A percentile compares a stretch with the other conserved stretches of the same genome.
These are phyloP conservation scores for Logfia minima DNA, from an alignment of 129 eudicot species.

Conservation along the genomic window DNA sequence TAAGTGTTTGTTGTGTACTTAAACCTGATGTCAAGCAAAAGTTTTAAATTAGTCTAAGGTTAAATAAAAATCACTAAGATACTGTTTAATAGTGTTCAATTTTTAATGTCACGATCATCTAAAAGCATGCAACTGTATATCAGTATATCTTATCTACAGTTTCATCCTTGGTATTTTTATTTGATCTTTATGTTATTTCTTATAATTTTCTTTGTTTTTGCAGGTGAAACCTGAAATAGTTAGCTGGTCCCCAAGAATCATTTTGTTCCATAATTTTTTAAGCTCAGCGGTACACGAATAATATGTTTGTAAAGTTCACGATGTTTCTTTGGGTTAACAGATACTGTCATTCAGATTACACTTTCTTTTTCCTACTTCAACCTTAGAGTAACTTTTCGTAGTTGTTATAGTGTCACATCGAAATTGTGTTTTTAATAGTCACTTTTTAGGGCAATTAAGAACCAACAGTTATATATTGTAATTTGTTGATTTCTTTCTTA, in stretches of 20 bases:
- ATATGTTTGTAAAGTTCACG: background rate
- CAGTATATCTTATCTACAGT: background rate
- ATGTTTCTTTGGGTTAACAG: constrained; percentile 9
- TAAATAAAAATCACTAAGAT: constrained; percentile 6
- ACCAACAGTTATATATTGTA: background rate
- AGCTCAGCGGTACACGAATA: constrained; percentile 65
- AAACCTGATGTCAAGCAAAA: constrained; percentile 9
- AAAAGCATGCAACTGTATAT: constrained; percentile 4
- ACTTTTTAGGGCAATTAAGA: background rate
- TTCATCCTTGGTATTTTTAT: background rate
- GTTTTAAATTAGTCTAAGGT: background rate
- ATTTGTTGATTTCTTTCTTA: background rate
- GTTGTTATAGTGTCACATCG: no score
- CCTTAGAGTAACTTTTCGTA: background rate
- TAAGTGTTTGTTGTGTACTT: constrained; percentile 18
- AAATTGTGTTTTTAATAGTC: background rate
- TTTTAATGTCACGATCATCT: background rate
- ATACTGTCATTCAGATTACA: background rate
- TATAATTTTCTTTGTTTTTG: constrained; percentile 20
- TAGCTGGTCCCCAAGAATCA: constrained; percentile 91
- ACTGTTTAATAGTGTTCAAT: background rate
- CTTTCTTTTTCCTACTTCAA: background rate
- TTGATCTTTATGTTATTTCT: constrained; percentile 1
- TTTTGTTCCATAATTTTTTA: constrained; percentile 72
- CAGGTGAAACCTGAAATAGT: constrained; percentile 90